A percentile compares a stretch with the other conserved stretches of the same genome.
Evolutionary conservation across 1,284 basidiomycete genomes (phyloP).

Genomic region (Microbotryum scabiosae): DNA sequence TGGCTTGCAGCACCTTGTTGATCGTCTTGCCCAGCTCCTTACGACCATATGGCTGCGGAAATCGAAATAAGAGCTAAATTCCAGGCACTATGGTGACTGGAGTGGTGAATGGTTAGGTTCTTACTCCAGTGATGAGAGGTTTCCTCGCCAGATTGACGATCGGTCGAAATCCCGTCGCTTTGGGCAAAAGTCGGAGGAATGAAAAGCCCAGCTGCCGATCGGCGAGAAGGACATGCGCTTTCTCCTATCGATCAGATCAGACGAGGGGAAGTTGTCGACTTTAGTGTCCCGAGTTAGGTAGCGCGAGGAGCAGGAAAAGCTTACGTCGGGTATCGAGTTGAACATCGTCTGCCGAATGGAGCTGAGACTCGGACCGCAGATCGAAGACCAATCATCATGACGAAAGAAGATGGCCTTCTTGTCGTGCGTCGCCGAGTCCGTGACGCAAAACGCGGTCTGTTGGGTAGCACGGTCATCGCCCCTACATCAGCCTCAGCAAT

Average conservation of each 20-base stretch:
- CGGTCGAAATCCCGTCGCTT: constrained; percentile 86
- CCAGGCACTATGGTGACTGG: no score
- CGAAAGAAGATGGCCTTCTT: constrained; percentile 85
- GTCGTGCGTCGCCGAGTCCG: constrained; percentile 80
- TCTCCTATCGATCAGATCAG: constrained; percentile 47
- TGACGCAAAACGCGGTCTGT: constrained; percentile 87
- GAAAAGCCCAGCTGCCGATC: constrained; percentile 70
- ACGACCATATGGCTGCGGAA: constrained; percentile 2
- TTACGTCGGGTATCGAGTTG: constrained; percentile 37
- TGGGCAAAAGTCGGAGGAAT: constrained; percentile 81
- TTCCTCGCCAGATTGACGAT: constrained; percentile 83
- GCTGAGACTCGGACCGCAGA: constrained; percentile 71
- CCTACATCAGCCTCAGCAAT: background rate
- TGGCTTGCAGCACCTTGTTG: constrained; percentile 72
- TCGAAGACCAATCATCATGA: constrained; percentile 82
- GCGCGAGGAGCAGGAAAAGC: constrained; percentile 18
- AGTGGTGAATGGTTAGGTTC: background rate
- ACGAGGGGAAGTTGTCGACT: no score
- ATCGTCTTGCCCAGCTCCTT: constrained; percentile 52
- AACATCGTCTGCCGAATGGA: constrained; percentile 48
- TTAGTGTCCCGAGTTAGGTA: background rate
- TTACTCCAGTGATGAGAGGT: constrained; percentile 38
- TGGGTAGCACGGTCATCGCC: background rate
- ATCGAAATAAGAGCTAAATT: no score
- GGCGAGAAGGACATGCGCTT: constrained; percentile 36